These are phyloP conservation scores for Fragaria vesca DNA, from an alignment of 306 rosid genomes.

Conservation along the genomic window DNA sequence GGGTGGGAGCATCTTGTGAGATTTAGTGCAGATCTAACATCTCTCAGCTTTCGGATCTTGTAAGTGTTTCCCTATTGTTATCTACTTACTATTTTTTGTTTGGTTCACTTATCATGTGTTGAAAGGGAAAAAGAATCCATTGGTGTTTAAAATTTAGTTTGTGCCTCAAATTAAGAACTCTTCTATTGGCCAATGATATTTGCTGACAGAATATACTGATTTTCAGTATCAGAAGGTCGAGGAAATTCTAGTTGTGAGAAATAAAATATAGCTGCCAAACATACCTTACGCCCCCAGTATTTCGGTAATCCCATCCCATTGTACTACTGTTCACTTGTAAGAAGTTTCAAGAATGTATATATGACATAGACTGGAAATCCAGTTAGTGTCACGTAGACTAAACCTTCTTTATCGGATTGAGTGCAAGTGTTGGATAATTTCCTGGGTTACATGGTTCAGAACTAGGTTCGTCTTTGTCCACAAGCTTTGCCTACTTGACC, in stretches of 20 bases:
- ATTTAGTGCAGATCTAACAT: slow-evolving; percentile 31
- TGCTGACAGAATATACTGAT: background rate
- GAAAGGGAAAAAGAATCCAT: background rate
- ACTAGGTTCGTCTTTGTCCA: background rate
- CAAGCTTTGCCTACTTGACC: background rate
- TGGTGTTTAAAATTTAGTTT: background rate
- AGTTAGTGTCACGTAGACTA: background rate
- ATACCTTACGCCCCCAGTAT: background rate
- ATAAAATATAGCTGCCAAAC: background rate
- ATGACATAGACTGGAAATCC: background rate
- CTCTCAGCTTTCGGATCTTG: slow-evolving; percentile 33
- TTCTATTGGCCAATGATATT: background rate
- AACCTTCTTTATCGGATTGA: background rate
- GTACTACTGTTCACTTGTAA: background rate
- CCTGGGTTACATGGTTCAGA: background rate
- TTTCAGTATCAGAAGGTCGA: background rate
- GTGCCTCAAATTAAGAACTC: background rate
- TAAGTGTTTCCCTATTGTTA: slow-evolving; percentile 12
- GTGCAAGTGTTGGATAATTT: background rate
- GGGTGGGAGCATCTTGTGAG: slow-evolving; percentile 42
- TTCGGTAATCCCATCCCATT: background rate
- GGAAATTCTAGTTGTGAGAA: slow-evolving; percentile 1
- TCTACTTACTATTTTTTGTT: background rate
- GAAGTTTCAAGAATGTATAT: background rate
- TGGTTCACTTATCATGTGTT: background rate